Base-by-base conservation (phyloP, 306 rosid genomes). In the Vigna nakashimae region DNA sequence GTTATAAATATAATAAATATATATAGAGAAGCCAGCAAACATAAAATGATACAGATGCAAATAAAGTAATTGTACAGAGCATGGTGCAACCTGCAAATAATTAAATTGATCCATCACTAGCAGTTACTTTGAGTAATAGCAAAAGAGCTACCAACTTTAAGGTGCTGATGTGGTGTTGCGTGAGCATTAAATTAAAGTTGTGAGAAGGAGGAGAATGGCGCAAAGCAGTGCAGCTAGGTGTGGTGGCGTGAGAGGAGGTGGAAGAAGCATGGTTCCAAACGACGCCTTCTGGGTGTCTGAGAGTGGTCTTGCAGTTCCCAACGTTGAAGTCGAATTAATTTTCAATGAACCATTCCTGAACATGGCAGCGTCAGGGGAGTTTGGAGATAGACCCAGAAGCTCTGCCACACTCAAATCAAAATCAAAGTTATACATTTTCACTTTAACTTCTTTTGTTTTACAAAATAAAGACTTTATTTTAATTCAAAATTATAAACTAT, bases 341-440 rank as follows among this genome's bases (percentile, higher is more conserved):
- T 75, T 57, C 6, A 67, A 26, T 10, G 71, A 18, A 20, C 58
- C 51, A 11, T 69, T 89, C 49, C 76, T 74, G 83, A 91, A 91
- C 34, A 91, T 85, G 2, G 91, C 89, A 12, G 94, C 94, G 20
- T 83, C 97, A 1, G 93, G 78, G 26, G 94, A 89, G 81, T 53
- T 80, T 2, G 94, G 80, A 32, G 92, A 14, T 30, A 91, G 72
- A 13, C 89, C 90, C 9, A 91, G 85, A 71, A 91, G 92, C 77
- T 71, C 97, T 91, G 88, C 36, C 50, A 65, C 24, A 38, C 5
- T 45, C 50, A 45, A 12, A 45, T 3, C 42, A 6, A 36, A 36
- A 36, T 36, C 42, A 36, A 34, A 32, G 36, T 32, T 32, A 32
- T 32, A 3, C 36, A 0, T 32, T 32, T 32, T 32, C 5, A 4